Conservation (phyloP, 331 rosid species). For the Quercus tomentella region DNA sequence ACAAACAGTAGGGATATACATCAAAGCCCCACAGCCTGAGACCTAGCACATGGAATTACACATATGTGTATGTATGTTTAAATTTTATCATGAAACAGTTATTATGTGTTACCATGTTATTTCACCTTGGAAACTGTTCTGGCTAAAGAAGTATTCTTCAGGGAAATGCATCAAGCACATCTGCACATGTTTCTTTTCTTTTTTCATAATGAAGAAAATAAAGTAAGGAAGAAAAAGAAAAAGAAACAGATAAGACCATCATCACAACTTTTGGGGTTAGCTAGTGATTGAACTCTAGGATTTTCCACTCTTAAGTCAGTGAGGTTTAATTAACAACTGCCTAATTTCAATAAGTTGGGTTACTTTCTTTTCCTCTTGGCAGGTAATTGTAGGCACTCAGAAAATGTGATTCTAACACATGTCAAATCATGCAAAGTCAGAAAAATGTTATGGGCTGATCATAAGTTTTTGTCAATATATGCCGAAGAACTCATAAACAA, state of each 20-base stretch:
- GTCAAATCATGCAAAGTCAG: constrained; percentile 13
- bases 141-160: too few species aligned
- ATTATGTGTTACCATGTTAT: not conserved
- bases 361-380: not conserved
- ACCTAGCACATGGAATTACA: not conserved
- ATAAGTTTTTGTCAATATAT: constrained; percentile 8
- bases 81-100: not conserved
- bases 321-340: constrained; percentile 9
- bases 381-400: constrained; percentile 5
- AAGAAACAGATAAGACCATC: constrained; percentile 9
- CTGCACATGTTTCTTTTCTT: constrained; percentile 8
- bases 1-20: not conserved
- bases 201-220: not conserved
- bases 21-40: not conserved
- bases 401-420: constrained; percentile 15
- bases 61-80: not conserved
- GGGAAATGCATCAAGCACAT: not conserved
- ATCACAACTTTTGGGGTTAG: constrained; percentile 20
- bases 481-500: not conserved
- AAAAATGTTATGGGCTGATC: not conserved
- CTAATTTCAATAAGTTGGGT: constrained; percentile 3
- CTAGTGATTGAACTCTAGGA: constrained; percentile 24
- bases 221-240: not conserved
- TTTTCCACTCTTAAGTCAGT: constrained; percentile 18
- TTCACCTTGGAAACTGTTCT: not conserved